A percentile compares a stretch with the other conserved stretches of the same genome.
These are phyloP conservation scores for Cryptococcus sp. DNA, from an alignment of 1,284 basidiomycete species.

Conservation along the genomic window DNA sequence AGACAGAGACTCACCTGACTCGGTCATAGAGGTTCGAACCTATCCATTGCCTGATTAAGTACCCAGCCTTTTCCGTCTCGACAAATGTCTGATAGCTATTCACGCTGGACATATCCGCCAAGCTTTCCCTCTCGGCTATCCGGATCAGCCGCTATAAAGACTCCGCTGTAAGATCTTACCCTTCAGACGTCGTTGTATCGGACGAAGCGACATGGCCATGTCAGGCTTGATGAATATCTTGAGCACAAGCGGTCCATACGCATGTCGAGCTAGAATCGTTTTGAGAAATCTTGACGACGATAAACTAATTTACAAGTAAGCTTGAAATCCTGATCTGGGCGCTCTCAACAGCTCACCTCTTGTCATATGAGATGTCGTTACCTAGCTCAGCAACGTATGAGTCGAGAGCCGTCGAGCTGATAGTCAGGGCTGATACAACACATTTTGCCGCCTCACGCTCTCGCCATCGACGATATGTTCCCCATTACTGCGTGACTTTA, in stretches of 20 bases:
- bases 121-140: conserved; percentile 74
- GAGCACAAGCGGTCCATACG: conserved; percentile 65
- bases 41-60: conserved; percentile 91
- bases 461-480: conserved; percentile 48
- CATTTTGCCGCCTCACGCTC: conserved; percentile 36
- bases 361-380: conserved; percentile 80
- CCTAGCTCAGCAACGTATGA: conserved; percentile 84
- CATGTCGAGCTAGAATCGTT: conserved; percentile 74
- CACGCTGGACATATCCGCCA: conserved; percentile 80
- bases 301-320: conserved; percentile 51
- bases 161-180: conserved; percentile 45
- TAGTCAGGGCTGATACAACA: background rate
- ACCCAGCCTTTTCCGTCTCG: conserved; percentile 95
- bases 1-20: conserved; percentile 66
- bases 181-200: conserved; percentile 65
- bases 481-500: conserved; percentile 20
- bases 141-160: conserved; percentile 17
- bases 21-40: conserved; percentile 94
- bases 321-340: background rate
- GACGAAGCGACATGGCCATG: conserved; percentile 62
- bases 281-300: conserved; percentile 86
- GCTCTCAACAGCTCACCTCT: conserved; percentile 58
- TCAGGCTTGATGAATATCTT: conserved; percentile 83
- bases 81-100: conserved; percentile 86
- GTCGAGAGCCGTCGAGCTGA: conserved; percentile 65